Conservation (phyloP, 768 basidiomycete genomes). For the Rhizopogon sp. region DNA sequence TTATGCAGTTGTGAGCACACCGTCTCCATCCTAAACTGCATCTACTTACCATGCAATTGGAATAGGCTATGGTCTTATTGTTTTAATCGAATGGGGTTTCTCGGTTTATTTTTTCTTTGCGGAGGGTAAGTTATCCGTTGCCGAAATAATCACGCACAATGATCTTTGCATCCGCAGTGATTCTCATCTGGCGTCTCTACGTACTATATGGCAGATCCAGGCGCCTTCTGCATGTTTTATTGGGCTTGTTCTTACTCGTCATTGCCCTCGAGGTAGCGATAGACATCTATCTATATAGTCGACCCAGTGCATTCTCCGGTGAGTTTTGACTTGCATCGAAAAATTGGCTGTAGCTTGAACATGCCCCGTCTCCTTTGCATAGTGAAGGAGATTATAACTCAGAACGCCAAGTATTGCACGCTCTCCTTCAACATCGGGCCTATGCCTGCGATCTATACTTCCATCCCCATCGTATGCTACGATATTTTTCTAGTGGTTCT, state of each 20-base stretch:
- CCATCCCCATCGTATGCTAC: neutral
- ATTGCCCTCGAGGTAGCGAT: neutral
- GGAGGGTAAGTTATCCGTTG: neutral
- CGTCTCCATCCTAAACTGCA: neutral
- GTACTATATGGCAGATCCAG: neutral
- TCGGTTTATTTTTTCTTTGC: neutral
- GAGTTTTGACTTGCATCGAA: no score
- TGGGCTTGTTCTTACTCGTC: neutral
- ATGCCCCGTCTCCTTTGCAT: neutral
- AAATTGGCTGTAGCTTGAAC: no score
- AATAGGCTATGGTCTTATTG: neutral
- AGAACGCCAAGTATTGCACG: neutral
- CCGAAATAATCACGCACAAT: neutral
- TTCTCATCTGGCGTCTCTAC: neutral
- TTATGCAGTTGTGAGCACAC: neutral
- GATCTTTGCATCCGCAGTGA: neutral
- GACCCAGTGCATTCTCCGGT: neutral
- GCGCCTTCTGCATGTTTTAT: neutral
- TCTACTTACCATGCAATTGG: neutral
- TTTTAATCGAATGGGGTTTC: neutral
- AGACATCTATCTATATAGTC: neutral
- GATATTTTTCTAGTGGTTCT: neutral
- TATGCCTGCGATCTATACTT: neutral
- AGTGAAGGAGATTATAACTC: neutral
- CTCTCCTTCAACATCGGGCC: neutral